Conservation (phyloP, 371 early-diverging fungal species). For the Fennellomyces sp. region DNA sequence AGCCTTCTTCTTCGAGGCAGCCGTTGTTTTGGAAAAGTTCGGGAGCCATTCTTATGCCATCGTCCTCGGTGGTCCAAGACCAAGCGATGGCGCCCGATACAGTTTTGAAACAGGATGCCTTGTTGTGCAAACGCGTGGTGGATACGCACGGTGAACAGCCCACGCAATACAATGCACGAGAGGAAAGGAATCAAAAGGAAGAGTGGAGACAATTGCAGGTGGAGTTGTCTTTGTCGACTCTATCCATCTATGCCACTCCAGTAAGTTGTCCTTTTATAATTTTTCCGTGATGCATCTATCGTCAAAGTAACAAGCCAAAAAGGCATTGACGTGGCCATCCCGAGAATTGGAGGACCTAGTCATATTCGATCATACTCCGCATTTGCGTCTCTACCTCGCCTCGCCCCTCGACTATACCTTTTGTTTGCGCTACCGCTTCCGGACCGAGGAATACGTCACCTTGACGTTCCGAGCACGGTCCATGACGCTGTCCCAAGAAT, state of each 20-base stretch:
- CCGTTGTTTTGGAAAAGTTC: conserved; percentile 9
- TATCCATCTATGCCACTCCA: conserved; percentile 29
- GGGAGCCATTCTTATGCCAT: conserved; percentile 27
- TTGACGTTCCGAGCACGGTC: conserved; percentile 40
- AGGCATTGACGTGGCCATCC: conserved; percentile 36
- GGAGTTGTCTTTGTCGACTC: conserved; percentile 18
- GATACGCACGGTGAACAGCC: conserved; percentile 19
- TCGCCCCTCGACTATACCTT: conserved; percentile 51
- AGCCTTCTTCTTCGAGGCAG: not conserved
- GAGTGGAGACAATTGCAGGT: conserved; percentile 39
- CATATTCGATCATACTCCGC: conserved; percentile 8
- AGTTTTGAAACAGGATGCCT: conserved; percentile 26
- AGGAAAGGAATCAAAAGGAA: conserved; percentile 24
- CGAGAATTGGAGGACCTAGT: conserved; percentile 28
- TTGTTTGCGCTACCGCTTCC: conserved; percentile 23
- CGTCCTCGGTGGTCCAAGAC: not conserved
- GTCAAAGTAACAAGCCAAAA: not conserved
- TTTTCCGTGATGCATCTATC: not conserved
- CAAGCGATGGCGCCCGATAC: not conserved
- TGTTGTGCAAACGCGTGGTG: conserved; percentile 30
- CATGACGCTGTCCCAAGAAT: conserved; percentile 36
- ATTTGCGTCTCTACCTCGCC: conserved; percentile 23
- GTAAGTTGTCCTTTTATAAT: conserved; percentile 20
- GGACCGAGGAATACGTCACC: conserved; percentile 11
- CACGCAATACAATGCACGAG: conserved; percentile 33